Evolutionary conservation across 768 basidiomycete genomes (phyloP).

Genomic region (Kwoniella newhampshirensis): DNA sequence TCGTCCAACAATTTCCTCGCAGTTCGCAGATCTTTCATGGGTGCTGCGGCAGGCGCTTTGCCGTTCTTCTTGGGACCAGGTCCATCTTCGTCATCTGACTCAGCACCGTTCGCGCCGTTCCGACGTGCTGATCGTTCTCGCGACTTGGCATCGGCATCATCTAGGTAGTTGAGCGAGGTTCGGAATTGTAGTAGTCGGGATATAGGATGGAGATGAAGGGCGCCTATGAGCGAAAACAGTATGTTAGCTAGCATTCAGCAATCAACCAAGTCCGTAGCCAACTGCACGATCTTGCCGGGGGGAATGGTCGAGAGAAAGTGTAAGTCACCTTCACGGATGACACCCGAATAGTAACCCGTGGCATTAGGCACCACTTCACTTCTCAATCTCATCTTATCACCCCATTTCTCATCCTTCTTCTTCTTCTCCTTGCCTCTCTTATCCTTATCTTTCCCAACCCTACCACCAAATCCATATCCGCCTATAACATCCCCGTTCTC

Average conservation of each 20-base stretch:
- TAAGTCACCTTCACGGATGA: constrained; percentile 49
- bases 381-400: constrained; percentile 47
- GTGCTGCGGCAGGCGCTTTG: constrained; percentile 14
- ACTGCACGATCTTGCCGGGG: too few relatives aligned
- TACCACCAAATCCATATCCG: constrained; percentile 38
- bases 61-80: constrained; percentile 22
- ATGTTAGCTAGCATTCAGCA: neutral
- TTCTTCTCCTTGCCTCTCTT: constrained; percentile 40
- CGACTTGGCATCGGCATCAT: constrained; percentile 41
- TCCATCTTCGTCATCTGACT: constrained; percentile 35
- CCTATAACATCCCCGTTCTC: constrained; percentile 27
- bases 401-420: constrained; percentile 44
- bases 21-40: constrained; percentile 6
- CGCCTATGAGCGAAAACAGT: constrained; percentile 35
- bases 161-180: constrained; percentile 51
- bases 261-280: too few relatives aligned
- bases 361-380: constrained; percentile 51
- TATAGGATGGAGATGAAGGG: constrained; percentile 53
- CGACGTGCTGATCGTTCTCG: constrained; percentile 18
- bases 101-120: constrained; percentile 11
- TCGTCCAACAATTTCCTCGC: constrained; percentile 25
- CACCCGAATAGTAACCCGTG: constrained; percentile 51
- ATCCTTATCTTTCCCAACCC: constrained; percentile 23
- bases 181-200: constrained; percentile 48
- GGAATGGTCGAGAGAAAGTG: neutral